phyloP scores from a whole-genome alignment of 2,329 filamentous ascomycete species.

The Cladosporium sp. region DNA sequence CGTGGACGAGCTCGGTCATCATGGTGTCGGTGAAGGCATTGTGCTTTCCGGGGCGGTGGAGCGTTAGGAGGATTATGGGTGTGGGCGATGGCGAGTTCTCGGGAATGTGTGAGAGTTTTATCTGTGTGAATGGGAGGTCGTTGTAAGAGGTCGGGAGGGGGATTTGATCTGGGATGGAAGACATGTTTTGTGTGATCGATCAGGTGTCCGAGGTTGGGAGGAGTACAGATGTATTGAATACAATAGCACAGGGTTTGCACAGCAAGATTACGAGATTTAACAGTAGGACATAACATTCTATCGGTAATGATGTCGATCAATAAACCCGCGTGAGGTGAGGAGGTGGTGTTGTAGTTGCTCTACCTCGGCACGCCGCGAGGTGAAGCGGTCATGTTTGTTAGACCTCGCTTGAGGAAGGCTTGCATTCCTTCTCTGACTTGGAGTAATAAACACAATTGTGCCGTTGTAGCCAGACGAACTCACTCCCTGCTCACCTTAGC shows the following conservation, averaged over 20 bases:
- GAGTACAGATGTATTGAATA: neutral
- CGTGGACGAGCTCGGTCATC: conserved; percentile 60
- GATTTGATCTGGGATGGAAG: conserved; percentile 29
- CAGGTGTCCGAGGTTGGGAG: neutral
- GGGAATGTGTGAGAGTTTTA: conserved; percentile 44
- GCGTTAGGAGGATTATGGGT: conserved; percentile 61
- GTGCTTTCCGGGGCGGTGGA: conserved; percentile 64
- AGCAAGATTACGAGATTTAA: neutral
- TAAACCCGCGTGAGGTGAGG: neutral
- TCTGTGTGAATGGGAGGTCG: conserved; percentile 42
- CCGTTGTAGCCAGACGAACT: neutral
- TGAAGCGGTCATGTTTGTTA: neutral
- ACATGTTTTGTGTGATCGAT: neutral
- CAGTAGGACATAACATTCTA: neutral
- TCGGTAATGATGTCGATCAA: neutral
- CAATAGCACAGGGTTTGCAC: neutral
- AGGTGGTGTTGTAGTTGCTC: neutral
- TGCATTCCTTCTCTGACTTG: neutral
- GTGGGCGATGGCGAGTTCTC: conserved; percentile 56
- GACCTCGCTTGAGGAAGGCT: neutral
- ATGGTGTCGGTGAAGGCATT: conserved; percentile 71
- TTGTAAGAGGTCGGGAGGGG: conserved; percentile 41
- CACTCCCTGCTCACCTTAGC: neutral
- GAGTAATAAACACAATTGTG: neutral
- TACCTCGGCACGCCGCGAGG: neutral